These are phyloP conservation scores for Aspergillus sp. DNA, from an alignment of 2,329 filamentous ascomycete genomes.

Conservation along the genomic window DNA sequence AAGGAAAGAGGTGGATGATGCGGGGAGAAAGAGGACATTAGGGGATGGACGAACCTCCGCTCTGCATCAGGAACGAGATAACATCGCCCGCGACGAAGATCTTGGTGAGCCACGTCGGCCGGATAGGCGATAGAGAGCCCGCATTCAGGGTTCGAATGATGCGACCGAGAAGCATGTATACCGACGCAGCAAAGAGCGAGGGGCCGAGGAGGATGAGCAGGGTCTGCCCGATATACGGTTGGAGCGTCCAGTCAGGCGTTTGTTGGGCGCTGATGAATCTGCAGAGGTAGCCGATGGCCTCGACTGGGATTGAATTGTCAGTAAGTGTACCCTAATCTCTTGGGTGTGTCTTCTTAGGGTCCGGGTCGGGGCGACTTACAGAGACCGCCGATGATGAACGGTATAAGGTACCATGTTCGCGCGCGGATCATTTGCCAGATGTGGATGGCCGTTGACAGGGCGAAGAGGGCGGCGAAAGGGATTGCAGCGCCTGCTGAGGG, in stretches of 20 bases:
- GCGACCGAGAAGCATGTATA: conserved; percentile 48
- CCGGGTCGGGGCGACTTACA: conserved; percentile 34
- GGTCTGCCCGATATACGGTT: conserved; percentile 14
- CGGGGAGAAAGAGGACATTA: too few species aligned
- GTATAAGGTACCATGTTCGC: conserved; percentile 34
- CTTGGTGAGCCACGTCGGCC: conserved; percentile 43
- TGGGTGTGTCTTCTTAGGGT: too few species aligned
- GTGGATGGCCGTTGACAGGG: conserved; percentile 23
- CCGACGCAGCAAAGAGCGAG: conserved; percentile 41
- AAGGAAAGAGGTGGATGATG: too few species aligned
- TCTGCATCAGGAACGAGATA: conserved; percentile 38
- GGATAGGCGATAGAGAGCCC: conserved; percentile 38
- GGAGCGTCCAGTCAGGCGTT: conserved; percentile 18
- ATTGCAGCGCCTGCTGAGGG: conserved; percentile 32
- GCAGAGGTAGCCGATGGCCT: conserved; percentile 18
- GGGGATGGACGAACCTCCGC: conserved; percentile 32
- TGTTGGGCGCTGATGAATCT: conserved; percentile 11
- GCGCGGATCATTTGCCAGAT: conserved; percentile 29
- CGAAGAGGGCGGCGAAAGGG: conserved; percentile 31
- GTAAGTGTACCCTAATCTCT: not conserved
- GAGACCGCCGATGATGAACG: conserved; percentile 38
- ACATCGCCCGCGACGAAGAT: conserved; percentile 42
- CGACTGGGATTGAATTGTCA: conserved; percentile 1
- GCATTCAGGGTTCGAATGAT: conserved; percentile 39
- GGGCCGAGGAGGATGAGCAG: conserved; percentile 14